Evolutionary conservation across 2,329 filamentous ascomycete species (phyloP).

Genomic region (Pseudomassariella vexata): DNA sequence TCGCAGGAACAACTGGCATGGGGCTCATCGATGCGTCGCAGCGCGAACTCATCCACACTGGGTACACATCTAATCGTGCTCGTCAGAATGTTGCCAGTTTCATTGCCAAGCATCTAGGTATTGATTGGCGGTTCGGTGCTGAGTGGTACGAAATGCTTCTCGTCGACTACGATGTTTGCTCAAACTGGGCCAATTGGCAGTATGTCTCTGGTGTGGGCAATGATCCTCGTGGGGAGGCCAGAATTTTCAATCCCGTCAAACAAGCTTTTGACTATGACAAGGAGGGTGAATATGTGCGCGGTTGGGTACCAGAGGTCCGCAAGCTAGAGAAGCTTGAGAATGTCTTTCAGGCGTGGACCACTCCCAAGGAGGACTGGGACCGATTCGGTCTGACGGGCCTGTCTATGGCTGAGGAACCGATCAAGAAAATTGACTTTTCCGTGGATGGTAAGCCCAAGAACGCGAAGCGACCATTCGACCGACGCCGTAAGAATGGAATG

Average conservation of each 20-base stretch:
- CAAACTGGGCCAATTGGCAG: slow-evolving; percentile 81
- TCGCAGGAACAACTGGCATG: slow-evolving; percentile 65
- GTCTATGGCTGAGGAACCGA: slow-evolving; percentile 61
- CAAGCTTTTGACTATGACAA: slow-evolving; percentile 74
- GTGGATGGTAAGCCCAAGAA: slow-evolving; percentile 43
- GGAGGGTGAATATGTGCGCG: slow-evolving; percentile 62
- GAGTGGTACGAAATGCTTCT: slow-evolving; percentile 78
- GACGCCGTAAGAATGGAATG: slow-evolving; percentile 19
- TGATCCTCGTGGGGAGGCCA: slow-evolving; percentile 63
- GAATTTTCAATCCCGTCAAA: slow-evolving; percentile 80
- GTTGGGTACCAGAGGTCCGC: slow-evolving; percentile 66
- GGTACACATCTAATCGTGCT: slow-evolving; percentile 72
- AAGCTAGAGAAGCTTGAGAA: slow-evolving; percentile 46
- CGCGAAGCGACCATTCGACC: slow-evolving; percentile 25
- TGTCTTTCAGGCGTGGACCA: slow-evolving; percentile 66
- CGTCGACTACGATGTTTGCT: slow-evolving; percentile 69
- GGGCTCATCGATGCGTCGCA: slow-evolving; percentile 74
- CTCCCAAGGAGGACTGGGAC: slow-evolving; percentile 52
- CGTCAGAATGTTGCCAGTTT: slow-evolving; percentile 74
- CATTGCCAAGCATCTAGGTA: slow-evolving; percentile 63
- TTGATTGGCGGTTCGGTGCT: slow-evolving; percentile 76
- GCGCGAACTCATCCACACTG: slow-evolving; percentile 67
- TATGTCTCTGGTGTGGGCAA: slow-evolving; percentile 77
- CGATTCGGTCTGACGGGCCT: slow-evolving; percentile 49
- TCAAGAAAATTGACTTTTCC: slow-evolving; percentile 60